These are phyloP conservation scores for Nicotiana otophora DNA, from an alignment of 257 asterid species.

Conservation along the genomic window DNA sequence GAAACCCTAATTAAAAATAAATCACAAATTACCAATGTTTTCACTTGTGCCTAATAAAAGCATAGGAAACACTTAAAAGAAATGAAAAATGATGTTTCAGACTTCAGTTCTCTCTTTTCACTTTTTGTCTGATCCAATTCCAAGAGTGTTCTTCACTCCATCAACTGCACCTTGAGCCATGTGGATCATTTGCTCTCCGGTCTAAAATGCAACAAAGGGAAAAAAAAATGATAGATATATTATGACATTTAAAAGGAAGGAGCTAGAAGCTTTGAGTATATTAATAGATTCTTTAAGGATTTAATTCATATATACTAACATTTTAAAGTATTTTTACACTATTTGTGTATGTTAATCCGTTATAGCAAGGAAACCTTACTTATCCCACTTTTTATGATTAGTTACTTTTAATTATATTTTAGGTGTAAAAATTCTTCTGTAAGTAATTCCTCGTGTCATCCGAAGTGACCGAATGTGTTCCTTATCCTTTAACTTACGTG, in stretches of 20 bases:
- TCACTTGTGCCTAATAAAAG: not conserved
- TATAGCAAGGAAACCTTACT: not conserved
- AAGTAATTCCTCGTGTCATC: not conserved
- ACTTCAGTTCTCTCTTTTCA: conserved; percentile 12
- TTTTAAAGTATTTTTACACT: not conserved
- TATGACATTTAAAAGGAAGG: not conserved
- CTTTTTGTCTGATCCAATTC: conserved; percentile 53
- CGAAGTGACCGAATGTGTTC: not conserved
- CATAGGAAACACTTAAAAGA: not conserved
- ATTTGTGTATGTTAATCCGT: not conserved
- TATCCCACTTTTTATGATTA: too few relatives aligned
- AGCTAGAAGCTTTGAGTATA: not conserved
- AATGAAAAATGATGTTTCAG: not conserved
- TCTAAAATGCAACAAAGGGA: conserved; percentile 20
- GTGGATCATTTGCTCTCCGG: conserved; percentile 42
- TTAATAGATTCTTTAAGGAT: not conserved
- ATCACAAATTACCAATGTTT: not conserved
- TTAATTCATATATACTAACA: not conserved
- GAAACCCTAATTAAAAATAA: not conserved
- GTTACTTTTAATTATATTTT: too few relatives aligned
- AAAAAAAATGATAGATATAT: not conserved
- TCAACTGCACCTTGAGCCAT: conserved; percentile 66
- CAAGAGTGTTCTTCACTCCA: conserved; percentile 65
- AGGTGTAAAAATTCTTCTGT: too few relatives aligned
- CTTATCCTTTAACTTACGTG: not conserved